phyloP scores from a whole-genome alignment of 495 filamentous ascomycete genomes.

The Friedmanniomyces endolithicus region DNA sequence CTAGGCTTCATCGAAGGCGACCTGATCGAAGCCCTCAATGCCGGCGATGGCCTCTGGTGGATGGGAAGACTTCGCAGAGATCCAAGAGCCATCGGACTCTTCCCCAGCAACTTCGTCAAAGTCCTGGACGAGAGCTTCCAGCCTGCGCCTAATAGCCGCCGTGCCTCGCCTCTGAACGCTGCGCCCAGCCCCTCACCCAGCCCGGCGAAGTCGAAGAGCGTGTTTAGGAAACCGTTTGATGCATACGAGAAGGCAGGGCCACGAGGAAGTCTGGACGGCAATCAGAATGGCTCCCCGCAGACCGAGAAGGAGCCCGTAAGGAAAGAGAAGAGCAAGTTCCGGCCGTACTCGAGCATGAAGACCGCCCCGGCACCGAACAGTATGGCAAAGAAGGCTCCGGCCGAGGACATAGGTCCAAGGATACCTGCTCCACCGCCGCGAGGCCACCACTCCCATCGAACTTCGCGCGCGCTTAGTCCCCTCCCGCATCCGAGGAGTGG shows the following conservation, averaged over 20 bases:
- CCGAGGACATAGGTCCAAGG: slow-evolving; percentile 1
- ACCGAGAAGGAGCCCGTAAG: slow-evolving; percentile 8
- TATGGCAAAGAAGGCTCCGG: slow-evolving; percentile 1
- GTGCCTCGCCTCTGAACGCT: slow-evolving; percentile 58
- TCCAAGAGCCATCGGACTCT: slow-evolving; percentile 73
- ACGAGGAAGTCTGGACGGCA: slow-evolving; percentile 17
- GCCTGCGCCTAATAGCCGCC: slow-evolving; percentile 52
- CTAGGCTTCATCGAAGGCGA: slow-evolving; percentile 95
- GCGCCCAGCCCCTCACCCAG: slow-evolving; percentile 18
- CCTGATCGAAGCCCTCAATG: slow-evolving; percentile 94
- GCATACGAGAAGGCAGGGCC: slow-evolving; percentile 42
- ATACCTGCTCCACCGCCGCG: slow-evolving; percentile 17
- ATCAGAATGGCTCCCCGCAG: slow-evolving; percentile 16
- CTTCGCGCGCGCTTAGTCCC: not conserved
- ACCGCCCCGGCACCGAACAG: slow-evolving; percentile 19
- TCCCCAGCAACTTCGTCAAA: slow-evolving; percentile 95
- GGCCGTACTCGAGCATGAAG: slow-evolving; percentile 36
- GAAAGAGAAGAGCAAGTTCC: slow-evolving; percentile 25
- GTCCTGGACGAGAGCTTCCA: slow-evolving; percentile 74
- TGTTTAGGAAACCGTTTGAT: slow-evolving; percentile 58
- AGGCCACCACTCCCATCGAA: slow-evolving; percentile 6
- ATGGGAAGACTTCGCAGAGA: slow-evolving; percentile 81
- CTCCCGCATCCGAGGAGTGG: not conserved
- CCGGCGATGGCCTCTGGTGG: slow-evolving; percentile 97
- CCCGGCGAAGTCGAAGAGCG: slow-evolving; percentile 45